A percentile compares a stretch with the other conserved stretches of the same genome.
These are phyloP conservation scores for Stylosanthes scabra DNA, from an alignment of 331 rosid species.

Conservation along the genomic window DNA sequence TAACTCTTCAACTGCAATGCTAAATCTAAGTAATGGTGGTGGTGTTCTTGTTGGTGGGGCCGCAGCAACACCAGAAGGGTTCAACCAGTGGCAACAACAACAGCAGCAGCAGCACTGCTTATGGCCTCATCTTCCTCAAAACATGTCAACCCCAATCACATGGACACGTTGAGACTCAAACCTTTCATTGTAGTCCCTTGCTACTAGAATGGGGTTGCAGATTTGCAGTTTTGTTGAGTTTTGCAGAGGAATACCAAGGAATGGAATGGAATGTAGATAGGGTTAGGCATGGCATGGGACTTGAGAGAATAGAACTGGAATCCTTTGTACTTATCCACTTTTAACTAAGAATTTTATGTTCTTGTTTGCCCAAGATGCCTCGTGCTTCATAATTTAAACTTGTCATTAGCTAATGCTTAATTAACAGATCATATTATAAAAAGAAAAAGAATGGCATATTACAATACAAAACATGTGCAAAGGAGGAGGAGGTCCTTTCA, in stretches of 20 bases:
- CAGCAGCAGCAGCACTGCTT: conserved; percentile 84
- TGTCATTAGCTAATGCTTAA: not conserved
- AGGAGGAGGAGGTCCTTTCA: too few relatives aligned
- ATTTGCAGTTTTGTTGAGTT: not conserved
- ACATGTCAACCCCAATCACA: conserved; percentile 66
- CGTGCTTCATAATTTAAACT: not conserved
- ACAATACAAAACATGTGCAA: too few relatives aligned
- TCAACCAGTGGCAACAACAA: conserved; percentile 65
- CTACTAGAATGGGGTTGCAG: not conserved
- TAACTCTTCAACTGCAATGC: not conserved
- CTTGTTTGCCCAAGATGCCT: not conserved
- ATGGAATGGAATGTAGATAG: not conserved
- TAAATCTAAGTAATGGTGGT: not conserved
- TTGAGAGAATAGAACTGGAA: conserved; percentile 5
- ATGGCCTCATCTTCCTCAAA: conserved; percentile 71
- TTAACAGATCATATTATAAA: too few relatives aligned
- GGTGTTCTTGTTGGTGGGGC: conserved; percentile 26
- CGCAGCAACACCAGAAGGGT: conserved; percentile 43
- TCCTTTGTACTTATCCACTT: not conserved
- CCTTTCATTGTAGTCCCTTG: not conserved
- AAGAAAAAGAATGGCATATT: too few relatives aligned
- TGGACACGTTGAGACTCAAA: conserved; percentile 59
- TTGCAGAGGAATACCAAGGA: conserved; percentile 4
- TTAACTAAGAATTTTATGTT: not conserved
- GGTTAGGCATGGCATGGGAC: not conserved